A percentile compares a stretch with the other conserved stretches of the same genome.
These are phyloP conservation scores for Fonsecaea pugnacius DNA, from an alignment of 2,329 filamentous ascomycete species.

Conservation along the genomic window DNA sequence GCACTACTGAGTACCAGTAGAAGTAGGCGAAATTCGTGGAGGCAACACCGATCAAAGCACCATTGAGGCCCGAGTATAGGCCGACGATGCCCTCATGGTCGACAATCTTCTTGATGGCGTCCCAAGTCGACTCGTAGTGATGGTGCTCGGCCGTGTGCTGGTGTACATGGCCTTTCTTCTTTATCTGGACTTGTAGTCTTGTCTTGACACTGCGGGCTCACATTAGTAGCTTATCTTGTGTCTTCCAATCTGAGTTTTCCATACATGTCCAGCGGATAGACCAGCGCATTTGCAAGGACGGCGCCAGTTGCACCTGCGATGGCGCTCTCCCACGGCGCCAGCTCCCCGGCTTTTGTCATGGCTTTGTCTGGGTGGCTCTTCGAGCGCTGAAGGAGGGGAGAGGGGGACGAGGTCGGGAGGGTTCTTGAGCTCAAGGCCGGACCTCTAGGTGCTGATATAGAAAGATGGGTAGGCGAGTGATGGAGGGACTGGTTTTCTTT, in stretches of 20 bases:
- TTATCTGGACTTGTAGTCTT: conserved; percentile 91
- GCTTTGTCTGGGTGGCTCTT: conserved; percentile 2
- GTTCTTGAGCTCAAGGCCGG: background rate
- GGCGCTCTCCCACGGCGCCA: conserved; percentile 92
- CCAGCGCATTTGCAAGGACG: conserved; percentile 89
- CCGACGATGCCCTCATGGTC: conserved; percentile 78
- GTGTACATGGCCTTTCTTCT: conserved; percentile 57
- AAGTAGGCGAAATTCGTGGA: conserved; percentile 99
- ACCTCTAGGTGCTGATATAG: background rate
- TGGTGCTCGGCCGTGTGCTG: conserved; percentile 57
- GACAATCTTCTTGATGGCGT: conserved; percentile 84
- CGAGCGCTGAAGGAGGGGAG: background rate
- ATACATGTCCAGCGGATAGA: conserved; percentile 97
- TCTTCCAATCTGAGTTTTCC: conserved; percentile 40
- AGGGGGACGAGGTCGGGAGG: background rate
- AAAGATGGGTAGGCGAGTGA: background rate
- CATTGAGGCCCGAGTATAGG: conserved; percentile 86
- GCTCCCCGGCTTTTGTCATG: conserved; percentile 67
- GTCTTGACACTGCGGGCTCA: conserved; percentile 79
- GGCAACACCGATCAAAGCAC: conserved; percentile 85
- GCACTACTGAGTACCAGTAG: conserved; percentile 95
- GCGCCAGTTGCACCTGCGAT: conserved; percentile 91
- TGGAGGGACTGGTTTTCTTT: background rate
- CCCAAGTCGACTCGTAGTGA: conserved; percentile 85
- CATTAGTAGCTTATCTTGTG: conserved; percentile 16